Base-by-base conservation (phyloP, 306 rosid genomes). In the Malus fusca region DNA sequence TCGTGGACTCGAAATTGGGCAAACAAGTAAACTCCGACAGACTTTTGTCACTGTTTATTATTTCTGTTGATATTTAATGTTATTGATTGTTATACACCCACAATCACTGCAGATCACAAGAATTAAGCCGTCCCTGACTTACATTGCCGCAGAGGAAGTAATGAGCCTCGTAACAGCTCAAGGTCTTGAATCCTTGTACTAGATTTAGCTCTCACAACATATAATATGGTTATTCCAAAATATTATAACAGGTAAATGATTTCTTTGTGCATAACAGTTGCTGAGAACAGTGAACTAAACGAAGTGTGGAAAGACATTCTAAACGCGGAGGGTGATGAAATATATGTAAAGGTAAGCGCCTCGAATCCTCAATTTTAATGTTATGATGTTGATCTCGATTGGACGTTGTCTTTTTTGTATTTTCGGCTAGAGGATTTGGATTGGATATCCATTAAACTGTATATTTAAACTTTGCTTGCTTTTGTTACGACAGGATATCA, bases 161-260 rank as follows among this genome's bases (percentile, higher is more conserved):
- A 90, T 96, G 99, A 90, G 98, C 84, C 99, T 96, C 48, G 99
- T 96, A 63, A 96, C 98, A 68, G 98, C 98, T 79, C 98, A 96
- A 90, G 99, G 98, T 96, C 83, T 77, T 80, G 40, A 48, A 59
- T 52, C 61, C 6, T 60, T 75, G 68, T 63, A 60, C 65, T 61
- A 58, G 68, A 58, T 75, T 71, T 74, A 25, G 40, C 33, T 66
- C 61, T 62, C 61, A 40, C 25, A 55, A 22, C 58, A 68, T 69
- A 21, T 51, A 7, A 26, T 26, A 23, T 9, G 28, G 74, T 69
- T 21, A 23, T 73, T 56, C 61, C 69, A 62, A 25, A 75, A 28
- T 37, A 37, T 37, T 37, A 37, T 60, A 81, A 76, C 62, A 11
- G 23, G 72, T 65, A 58, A 66, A 66, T 46, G 64, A 43, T 79